A percentile compares a stretch with the other conserved stretches of the same genome.
Evolutionary conservation across 805 yeast genomes (phyloP).

Genomic region (Kregervanrija delftensis): DNA sequence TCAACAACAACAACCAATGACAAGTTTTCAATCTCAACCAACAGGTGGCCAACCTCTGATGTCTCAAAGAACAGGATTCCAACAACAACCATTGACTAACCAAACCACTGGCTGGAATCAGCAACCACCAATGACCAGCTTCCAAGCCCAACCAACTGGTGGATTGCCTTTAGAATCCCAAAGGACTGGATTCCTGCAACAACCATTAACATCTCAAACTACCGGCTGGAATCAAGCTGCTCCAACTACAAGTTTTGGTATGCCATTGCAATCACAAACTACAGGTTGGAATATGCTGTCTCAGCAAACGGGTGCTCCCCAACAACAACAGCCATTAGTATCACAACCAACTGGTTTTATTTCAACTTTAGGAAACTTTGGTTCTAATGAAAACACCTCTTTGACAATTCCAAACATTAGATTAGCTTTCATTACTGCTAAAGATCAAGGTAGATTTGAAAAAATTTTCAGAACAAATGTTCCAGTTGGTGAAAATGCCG

Average conservation of each 20-base stretch:
- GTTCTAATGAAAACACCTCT: slow-evolving; percentile 33
- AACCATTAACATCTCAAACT: slow-evolving; percentile 29
- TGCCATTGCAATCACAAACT: slow-evolving; percentile 30
- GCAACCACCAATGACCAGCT: slow-evolving; percentile 12
- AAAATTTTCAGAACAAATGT: slow-evolving; percentile 77
- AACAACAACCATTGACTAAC: slow-evolving; percentile 15
- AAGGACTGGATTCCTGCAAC: slow-evolving; percentile 37
- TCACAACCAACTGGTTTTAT: slow-evolving; percentile 43
- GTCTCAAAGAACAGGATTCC: slow-evolving; percentile 39
- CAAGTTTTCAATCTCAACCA: slow-evolving; percentile 20
- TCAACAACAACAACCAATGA: slow-evolving; percentile 13
- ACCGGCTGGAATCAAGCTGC: slow-evolving; percentile 28
- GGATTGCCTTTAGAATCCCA: slow-evolving; percentile 34
- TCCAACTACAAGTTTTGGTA: slow-evolving; percentile 32
- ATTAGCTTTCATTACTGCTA: slow-evolving; percentile 74
- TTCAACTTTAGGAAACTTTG: slow-evolving; percentile 17
- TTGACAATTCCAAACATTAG: slow-evolving; percentile 70
- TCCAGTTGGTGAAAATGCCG: slow-evolving; percentile 58
- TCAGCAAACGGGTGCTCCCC: slow-evolving; percentile 7
- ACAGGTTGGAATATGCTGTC: slow-evolving; percentile 32
- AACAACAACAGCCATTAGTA: slow-evolving; percentile 23
- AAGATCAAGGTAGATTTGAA: slow-evolving; percentile 84
- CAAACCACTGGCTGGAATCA: slow-evolving; percentile 35
- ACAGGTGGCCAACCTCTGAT: slow-evolving; percentile 8
- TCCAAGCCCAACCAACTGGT: slow-evolving; percentile 17